Conservation (phyloP, 139 green algal species). For the Choricystis sp. region DNA sequence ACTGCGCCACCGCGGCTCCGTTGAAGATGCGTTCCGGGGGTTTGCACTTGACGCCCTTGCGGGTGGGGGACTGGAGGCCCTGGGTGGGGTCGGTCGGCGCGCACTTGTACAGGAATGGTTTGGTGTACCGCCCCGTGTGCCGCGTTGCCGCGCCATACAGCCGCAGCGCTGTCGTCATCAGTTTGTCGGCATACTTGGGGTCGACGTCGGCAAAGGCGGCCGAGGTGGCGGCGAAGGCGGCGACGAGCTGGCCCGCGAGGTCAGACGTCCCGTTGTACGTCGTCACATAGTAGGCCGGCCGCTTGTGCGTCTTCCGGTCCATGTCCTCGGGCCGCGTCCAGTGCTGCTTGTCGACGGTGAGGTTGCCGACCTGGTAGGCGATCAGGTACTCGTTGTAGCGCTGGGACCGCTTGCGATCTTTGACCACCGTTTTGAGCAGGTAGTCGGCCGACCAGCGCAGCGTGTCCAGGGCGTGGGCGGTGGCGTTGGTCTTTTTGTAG, state of each 20-base stretch:
- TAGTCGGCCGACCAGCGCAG: slow-evolving; percentile 54
- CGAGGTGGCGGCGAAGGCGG: slow-evolving; percentile 2
- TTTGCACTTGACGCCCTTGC: background rate
- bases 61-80: slow-evolving; percentile 5
- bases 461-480: slow-evolving; percentile 8
- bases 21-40: slow-evolving; percentile 22
- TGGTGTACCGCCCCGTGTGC: slow-evolving; percentile 12
- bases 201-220: slow-evolving; percentile 1
- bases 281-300: background rate
- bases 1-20: slow-evolving; percentile 14
- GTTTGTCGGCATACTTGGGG: slow-evolving; percentile 1
- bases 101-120: background rate
- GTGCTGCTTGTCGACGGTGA: slow-evolving; percentile 7
- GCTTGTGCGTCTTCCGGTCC: background rate
- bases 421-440: slow-evolving; percentile 27
- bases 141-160: slow-evolving; percentile 20
- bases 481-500: slow-evolving; percentile 16
- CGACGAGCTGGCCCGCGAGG: background rate
- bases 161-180: slow-evolving; percentile 5
- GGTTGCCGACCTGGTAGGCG: slow-evolving; percentile 13
- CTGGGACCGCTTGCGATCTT: background rate
- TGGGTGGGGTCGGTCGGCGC: background rate
- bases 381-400: slow-evolving; percentile 2
- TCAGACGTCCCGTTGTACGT: slow-evolving; percentile 1
- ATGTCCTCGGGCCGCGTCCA: slow-evolving; percentile 8